A percentile compares a stretch with the other conserved stretches of the same genome.
Evolutionary conservation across 768 basidiomycete genomes (phyloP).

Genomic region (Leccinellum rugosiceps): DNA sequence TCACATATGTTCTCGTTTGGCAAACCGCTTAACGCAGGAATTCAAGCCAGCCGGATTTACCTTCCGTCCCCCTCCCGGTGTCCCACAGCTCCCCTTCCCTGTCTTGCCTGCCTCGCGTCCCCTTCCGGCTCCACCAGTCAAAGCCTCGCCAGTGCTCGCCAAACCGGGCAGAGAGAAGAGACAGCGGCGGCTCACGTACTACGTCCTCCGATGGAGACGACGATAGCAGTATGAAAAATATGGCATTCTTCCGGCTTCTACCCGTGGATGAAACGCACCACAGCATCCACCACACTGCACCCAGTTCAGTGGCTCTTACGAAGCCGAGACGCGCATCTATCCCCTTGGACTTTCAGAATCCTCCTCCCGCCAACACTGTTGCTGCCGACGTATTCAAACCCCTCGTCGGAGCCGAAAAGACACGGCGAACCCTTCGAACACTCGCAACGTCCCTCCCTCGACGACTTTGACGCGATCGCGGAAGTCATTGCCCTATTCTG

Average conservation of each 20-base stretch:
- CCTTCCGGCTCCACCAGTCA: slow-evolving; percentile 36
- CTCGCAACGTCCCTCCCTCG: slow-evolving; percentile 67
- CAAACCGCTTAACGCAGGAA: slow-evolving; percentile 76
- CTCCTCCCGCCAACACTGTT: slow-evolving; percentile 66
- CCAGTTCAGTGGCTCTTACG: slow-evolving; percentile 28
- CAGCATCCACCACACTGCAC: slow-evolving; percentile 45
- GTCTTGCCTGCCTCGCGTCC: slow-evolving; percentile 34
- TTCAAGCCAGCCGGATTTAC: slow-evolving; percentile 79
- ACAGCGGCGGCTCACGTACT: slow-evolving; percentile 49
- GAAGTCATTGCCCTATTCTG: slow-evolving; percentile 70
- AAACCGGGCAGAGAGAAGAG: slow-evolving; percentile 81
- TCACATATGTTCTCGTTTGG: slow-evolving; percentile 48
- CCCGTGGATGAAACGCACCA: slow-evolving; percentile 47
- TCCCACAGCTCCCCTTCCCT: slow-evolving; percentile 51
- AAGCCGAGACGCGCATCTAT: slow-evolving; percentile 68
- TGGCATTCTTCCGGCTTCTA: slow-evolving; percentile 79
- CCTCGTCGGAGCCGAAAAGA: slow-evolving; percentile 63
- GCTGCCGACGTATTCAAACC: slow-evolving; percentile 87
- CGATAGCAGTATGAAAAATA: slow-evolving; percentile 54
- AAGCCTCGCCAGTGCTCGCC: slow-evolving; percentile 20
- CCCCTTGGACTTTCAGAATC: slow-evolving; percentile 73
- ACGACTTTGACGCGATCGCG: slow-evolving; percentile 63
- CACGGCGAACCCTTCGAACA: slow-evolving; percentile 64
- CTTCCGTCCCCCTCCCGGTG: slow-evolving; percentile 68
- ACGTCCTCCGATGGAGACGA: slow-evolving; percentile 35